Base-by-base conservation (phyloP, 2,329 filamentous ascomycete genomes). In the Hypomyces perniciosus region DNA sequence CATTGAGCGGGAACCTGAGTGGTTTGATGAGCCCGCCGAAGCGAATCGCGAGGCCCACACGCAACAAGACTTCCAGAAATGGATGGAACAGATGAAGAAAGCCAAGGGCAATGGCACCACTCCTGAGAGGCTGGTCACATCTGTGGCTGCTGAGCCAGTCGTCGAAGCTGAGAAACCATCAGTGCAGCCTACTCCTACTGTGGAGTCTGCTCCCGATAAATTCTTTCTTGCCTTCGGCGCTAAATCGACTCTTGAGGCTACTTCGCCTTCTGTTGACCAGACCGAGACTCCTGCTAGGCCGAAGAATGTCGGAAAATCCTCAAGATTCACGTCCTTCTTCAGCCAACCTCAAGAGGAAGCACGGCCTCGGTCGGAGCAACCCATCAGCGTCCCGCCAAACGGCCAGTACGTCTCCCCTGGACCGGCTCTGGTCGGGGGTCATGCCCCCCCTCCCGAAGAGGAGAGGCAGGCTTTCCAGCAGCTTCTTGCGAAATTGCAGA, bases 31-130 rank as follows among this genome's bases (percentile, higher is more conserved):
- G 52, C 82, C 83, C 12, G 77, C 77, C 26, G 84, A 86, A 52
- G 85, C 88, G 46, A 82, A 85, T 60, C 73, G 79, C 34, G 81
- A 86, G 60, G 80, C 78, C 5, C 87, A 89, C 60, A 96, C 90
- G 1, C 85, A 89, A 61, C 90, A 95, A 63, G 91, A 96, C 58
- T 95, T 96, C 67, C 86, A 95, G 70, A 88, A 88, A 59, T 96
- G 92, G 83, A 96, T 96, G 77, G 89, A 95, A 60, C 80, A 79
- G 56, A 95, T 95, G 90, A 92, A 88, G 68, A 84, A 83, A 37
- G 78, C 81, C 55, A 81, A 76, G 60, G 70, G 65, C 53, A 66
- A 64, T 48, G 65, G 62, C 41, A 62, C 59, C 6, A 46, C 65
- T 44, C 55, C 64, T 4, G 57, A 60, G 33, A 49, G 53, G 39